Evolutionary conservation across 345 rosid genomes (phyloP), one percentile per base, ranked within the genome.

Genomic region (Eucalyptus decipiens): DNA sequence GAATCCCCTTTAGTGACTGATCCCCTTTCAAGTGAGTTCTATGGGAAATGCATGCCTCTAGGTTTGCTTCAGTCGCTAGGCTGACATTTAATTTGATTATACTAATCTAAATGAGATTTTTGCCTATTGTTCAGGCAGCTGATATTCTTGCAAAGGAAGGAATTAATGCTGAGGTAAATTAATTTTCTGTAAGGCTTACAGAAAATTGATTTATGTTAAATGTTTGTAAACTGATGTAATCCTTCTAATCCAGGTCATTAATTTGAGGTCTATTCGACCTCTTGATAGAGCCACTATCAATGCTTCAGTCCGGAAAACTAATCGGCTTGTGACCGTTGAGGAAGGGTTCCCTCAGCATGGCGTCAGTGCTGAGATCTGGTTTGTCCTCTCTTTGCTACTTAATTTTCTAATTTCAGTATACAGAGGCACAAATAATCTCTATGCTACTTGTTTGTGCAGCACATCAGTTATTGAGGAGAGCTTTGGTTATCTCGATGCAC

Each of bases 331-430:
- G 42, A 97, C 99, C 51, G 96, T 98, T 19, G 99, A 98, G 91
- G 99, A 98, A 94, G 99, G 97, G 65, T 98, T 96, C 91, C 99
- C 99, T 90, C 99, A 98, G 91, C 98, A 97, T 90, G 99, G 99
- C 80, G 93, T 98, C 85, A 97, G 99, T 26, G 98, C 99, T 69
- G 99, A 97, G 91, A 98, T 97, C 93, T 96, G 98, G 98, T 95
- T 87, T 56, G 45, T 76, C 47, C 72, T 91, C 87, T 51, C 89
- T 47, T 62, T 43, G 40, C 56, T 67, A 52, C 43, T 8, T 86
- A n/a, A 52, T 52, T 86, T 58, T 51, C 65, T 86, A n/a, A 45
- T n/a, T 54, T 45, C 45, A 52, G 19, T 52, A 51, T 65, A 65
- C 42, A 50, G 49, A 50, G 17, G 43, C 54, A 9, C 86, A 58